Base-by-base conservation (phyloP, 2,329 filamentous ascomycete genomes). In the Triangularia setosa region DNA sequence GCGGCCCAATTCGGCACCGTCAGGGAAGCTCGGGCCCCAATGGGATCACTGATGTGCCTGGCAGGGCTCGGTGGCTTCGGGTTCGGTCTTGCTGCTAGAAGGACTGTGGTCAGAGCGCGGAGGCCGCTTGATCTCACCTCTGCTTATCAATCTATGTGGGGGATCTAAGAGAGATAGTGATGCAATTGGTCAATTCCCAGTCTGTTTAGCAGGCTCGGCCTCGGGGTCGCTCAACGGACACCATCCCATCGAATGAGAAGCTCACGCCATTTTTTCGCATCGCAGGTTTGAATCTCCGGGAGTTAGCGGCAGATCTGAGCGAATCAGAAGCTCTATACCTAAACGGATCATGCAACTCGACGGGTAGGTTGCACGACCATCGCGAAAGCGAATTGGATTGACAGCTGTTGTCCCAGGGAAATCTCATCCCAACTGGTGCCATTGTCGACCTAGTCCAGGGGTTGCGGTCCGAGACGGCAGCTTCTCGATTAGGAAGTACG, bases 331-430 rank as follows among this genome's bases (percentile, higher is more conserved):
- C 33, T 14, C 35, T 4, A 58, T 18, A 4, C 14, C 52, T 12
- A 30, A n/a, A 30, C 54, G 53, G 58, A 58, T 62, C 61, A 58
- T 62, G 54, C 61, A 62, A 54, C 54, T 44, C 18, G 48, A 21
- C 21, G 25, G 12, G 18, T 24, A 21, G 28, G 55, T 62, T 58
- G 61, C 30, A 33, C 30, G 30, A 33, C 30, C 30, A 33, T 12
- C 30, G 30, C 23, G n/a, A 24, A 62, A 58, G 53, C 33, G 33
- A 62, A 58, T 58, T 30, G 23, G 52, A 35, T 52, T 52, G 58
- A 60, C 58, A 52, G 58, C 35, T 44, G 40, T 53, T 53, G 12
- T 44, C 40, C n/a, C 35, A 53, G n/a, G n/a, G n/a, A n/a, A 44
- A 28, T 53, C 48, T 60, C 40, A 60, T 53, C 58, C 40, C 58